Evolutionary conservation across 2,329 filamentous ascomycete species (phyloP), one percentile per base, ranked within the genome.

Genomic region (Diaporthe nobilis): DNA sequence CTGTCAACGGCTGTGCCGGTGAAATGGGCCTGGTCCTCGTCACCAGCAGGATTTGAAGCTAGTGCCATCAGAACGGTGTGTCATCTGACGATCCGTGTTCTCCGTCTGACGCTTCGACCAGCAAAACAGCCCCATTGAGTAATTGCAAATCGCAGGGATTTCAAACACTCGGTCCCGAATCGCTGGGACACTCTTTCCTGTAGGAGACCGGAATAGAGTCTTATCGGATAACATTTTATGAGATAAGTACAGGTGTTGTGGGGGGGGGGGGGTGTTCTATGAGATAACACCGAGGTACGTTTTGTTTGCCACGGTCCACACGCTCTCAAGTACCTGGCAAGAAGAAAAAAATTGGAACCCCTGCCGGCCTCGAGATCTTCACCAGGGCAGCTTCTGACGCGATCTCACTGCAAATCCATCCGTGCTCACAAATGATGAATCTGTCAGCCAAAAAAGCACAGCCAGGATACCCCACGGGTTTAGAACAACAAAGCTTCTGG

Each of bases 51-150:
- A 70, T 55, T 22, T 22, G 34, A 53, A 55, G 47, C 17, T 70
- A 49, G 34, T 70, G 47, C 65, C 49, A 51, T n/a, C 49, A 17
- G 49, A 28, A 13, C 37, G n/a, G 42, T n/a, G 47, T 42, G 49
- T 70, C 65, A 70, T 70, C 65, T 42, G 65, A 70, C 42, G 65
- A 39, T 39, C 65, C 34, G 47, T 31, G 65, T n/a, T 55, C 17
- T 20, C 49, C 65, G 65, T 70, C 31, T 53, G 49, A 53, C 65
- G 17, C n/a, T 31, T 25, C 34, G 15, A 42, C 51, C 37, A 55
- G 65, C n/a, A 28, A 13, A 55, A 70, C 34, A 28, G 37, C 13
- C 6, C n/a, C n/a, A 28, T 53, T 53, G 65, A 22, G 31, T 1
- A 39, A 20, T 10, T 20, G 34, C 17, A 53, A 13, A 20, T 28